These are phyloP conservation scores for Favolaschia claudopus DNA, from an alignment of 768 basidiomycete species.

Conservation along the genomic window DNA sequence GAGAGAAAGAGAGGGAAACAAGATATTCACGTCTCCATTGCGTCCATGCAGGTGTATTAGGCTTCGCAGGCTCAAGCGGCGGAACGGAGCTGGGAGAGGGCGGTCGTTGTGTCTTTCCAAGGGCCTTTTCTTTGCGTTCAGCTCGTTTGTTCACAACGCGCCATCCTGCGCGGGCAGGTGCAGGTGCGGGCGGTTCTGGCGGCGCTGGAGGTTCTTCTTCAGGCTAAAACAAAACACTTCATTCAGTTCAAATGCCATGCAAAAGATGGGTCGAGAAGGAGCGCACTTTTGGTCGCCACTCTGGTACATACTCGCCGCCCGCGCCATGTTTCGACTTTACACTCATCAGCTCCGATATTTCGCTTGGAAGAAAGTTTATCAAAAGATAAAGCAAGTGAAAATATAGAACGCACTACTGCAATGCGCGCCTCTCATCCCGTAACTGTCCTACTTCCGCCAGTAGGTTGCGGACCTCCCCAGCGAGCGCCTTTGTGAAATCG, in stretches of 20 bases:
- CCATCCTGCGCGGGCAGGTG: constrained; percentile 75
- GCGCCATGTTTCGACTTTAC: constrained; percentile 84
- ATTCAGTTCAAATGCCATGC: constrained; percentile 3
- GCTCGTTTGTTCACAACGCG: constrained; percentile 73
- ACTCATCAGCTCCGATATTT: constrained; percentile 85
- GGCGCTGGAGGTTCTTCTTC: constrained; percentile 21
- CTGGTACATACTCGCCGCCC: constrained; percentile 79
- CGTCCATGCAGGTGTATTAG: constrained; percentile 78
- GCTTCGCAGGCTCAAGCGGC: constrained; percentile 55
- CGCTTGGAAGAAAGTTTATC: constrained; percentile 50
- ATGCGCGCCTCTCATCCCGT: constrained; percentile 73
- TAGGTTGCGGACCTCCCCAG: constrained; percentile 79
- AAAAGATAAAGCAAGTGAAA: background rate
- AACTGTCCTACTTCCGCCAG: constrained; percentile 83
- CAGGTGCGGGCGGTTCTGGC: constrained; percentile 51
- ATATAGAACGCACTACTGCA: constrained; percentile 72
- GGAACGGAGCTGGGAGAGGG: constrained; percentile 51
- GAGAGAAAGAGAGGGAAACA: background rate
- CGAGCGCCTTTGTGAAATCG: constrained; percentile 85
- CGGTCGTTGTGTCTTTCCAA: constrained; percentile 48
- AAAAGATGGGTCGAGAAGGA: constrained; percentile 12
- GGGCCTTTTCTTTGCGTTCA: constrained; percentile 57
- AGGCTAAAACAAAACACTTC: background rate
- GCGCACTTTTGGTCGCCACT: constrained; percentile 72
- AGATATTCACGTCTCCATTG: constrained; percentile 79